Percentiles rank a stretch among this genome's conserved stretches.
Evolutionary conservation across 768 basidiomycete genomes (phyloP).

Genomic region (Chalciporus pseudorubinellus): DNA sequence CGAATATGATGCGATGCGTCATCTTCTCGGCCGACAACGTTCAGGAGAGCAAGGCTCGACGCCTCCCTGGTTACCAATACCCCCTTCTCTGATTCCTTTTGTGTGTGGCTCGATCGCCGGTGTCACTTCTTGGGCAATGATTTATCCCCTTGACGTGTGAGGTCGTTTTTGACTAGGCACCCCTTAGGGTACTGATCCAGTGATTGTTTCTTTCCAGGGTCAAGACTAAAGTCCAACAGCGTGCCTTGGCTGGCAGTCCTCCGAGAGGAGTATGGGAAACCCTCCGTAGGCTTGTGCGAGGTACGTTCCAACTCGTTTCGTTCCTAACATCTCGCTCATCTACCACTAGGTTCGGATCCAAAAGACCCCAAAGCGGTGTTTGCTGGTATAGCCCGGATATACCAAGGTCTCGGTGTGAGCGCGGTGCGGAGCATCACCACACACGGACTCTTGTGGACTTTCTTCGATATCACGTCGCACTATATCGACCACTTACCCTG

Average conservation of each 20-base stretch:
- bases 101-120: constrained; percentile 89
- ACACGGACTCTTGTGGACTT: constrained; percentile 91
- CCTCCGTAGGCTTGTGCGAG: constrained; percentile 75
- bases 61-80: constrained; percentile 86
- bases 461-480: constrained; percentile 77
- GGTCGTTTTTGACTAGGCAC: constrained; percentile 22
- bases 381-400: constrained; percentile 78
- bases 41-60: constrained; percentile 78
- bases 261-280: constrained; percentile 74
- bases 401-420: constrained; percentile 92
- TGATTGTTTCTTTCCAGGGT: constrained; percentile 46
- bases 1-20: constrained; percentile 90
- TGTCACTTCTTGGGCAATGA: constrained; percentile 85
- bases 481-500: constrained; percentile 66
- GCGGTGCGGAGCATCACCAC: constrained; percentile 90
- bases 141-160: constrained; percentile 94
- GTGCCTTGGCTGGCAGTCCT: constrained; percentile 76
- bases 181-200: background rate
- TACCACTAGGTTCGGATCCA: constrained; percentile 67
- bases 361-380: constrained; percentile 71
- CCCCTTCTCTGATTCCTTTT: constrained; percentile 78
- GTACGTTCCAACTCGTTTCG: constrained; percentile 35
- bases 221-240: constrained; percentile 95
- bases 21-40: constrained; percentile 74
- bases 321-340: constrained; percentile 1